Evolutionary conservation across 768 basidiomycete genomes (phyloP).

Genomic region (Dictyophora rubrovolvata): DNA sequence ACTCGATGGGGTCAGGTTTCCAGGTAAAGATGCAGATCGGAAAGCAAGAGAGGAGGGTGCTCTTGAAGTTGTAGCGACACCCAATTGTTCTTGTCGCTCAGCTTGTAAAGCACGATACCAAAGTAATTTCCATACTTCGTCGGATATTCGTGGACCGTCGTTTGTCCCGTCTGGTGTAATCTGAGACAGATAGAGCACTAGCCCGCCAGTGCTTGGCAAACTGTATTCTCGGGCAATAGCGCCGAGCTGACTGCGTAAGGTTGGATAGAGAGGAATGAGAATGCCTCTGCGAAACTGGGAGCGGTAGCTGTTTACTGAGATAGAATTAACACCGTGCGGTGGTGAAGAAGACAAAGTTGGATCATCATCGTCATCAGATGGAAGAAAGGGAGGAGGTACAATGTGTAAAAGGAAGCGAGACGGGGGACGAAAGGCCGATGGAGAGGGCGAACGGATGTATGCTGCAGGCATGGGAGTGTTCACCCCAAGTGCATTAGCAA

Average conservation of each 20-base stretch:
- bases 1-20: constrained; percentile 10
- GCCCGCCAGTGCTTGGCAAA: constrained; percentile 73
- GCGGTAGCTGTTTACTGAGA: constrained; percentile 67
- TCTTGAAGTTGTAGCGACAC: constrained; percentile 20
- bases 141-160: constrained; percentile 71
- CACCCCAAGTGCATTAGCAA: constrained; percentile 81
- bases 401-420: constrained; percentile 68
- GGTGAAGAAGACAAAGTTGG: constrained; percentile 25
- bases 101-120: constrained; percentile 62
- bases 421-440: constrained; percentile 27
- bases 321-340: constrained; percentile 24
- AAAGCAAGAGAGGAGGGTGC: neutral
- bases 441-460: constrained; percentile 33
- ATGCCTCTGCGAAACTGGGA: constrained; percentile 73
- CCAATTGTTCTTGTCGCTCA: constrained; percentile 40
- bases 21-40: neutral
- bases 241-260: constrained; percentile 68
- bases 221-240: constrained; percentile 93
- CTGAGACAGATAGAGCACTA: constrained; percentile 72
- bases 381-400: constrained; percentile 65
- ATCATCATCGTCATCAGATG: constrained; percentile 32
- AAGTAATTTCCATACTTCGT: constrained; percentile 81
- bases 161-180: constrained; percentile 20
- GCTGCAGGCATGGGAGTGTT: constrained; percentile 58
- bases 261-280: constrained; percentile 79